Base-by-base conservation (phyloP, 2,329 filamentous ascomycete genomes). In the Exophiala bonariae region DNA sequence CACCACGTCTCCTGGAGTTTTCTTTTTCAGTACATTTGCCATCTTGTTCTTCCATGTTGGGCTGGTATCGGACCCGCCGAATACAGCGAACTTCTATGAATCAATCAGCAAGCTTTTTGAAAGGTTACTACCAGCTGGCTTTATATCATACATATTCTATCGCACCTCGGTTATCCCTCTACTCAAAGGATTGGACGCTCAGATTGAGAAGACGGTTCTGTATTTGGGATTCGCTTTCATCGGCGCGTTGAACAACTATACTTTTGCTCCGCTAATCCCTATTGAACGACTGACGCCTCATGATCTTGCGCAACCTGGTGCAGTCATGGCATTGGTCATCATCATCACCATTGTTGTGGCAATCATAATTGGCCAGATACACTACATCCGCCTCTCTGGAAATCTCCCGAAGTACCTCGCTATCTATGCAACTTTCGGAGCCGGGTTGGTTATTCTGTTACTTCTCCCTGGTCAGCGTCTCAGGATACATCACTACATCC, bases 141-240 rank as follows among this genome's bases (percentile, higher is more conserved):
- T 99, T 61, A 85, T 87, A 53, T 88, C 85, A 32, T 93, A 87
- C 72, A 89, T 93, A 51, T 84, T 96, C 54, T 96, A 90, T 71
- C 82, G 85, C 63, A 90, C 87, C 65, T 91, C 91, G 44, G 79
- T 93, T 8, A 76, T 81, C 3, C 85, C 87, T 36, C 83, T 87
- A 1, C 78, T 96, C 19, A 69, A 67, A 1, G 85, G 83, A 1
- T 76, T 96, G 2, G 85, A 81, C 0, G 89, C 91, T 0, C 92
- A 96, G 63, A 60, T 96, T 34, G 92, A 96, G 62, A 96, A 95
- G 74, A 88, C 89, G 0, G 69, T 97, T 2, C 76, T 97, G 20
- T 97, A 90, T 86, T 75, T 99, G 1, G 91, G 91, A 1, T 85
- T 83, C 6, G 90, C 87, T 62, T 99, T 95, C 86, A 82, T 96